A percentile compares a stretch with the other conserved stretches of the same genome.
Evolutionary conservation across 805 yeast species (phyloP).

Genomic region (Saccharomyces mikatae): DNA sequence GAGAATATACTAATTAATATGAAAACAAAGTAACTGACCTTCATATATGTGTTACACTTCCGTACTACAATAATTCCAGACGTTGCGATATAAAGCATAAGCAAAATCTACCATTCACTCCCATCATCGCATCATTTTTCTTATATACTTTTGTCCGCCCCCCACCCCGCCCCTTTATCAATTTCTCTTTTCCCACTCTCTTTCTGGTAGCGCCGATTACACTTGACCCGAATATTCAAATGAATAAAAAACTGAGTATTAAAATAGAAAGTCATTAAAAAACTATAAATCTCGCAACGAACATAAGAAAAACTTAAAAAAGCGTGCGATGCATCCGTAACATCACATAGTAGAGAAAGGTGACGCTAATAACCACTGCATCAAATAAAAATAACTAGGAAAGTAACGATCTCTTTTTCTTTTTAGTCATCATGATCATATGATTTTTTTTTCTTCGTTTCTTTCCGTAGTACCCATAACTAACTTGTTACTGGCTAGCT

Average conservation of each 20-base stretch:
- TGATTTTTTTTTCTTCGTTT: neutral
- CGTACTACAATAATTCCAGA: neutral
- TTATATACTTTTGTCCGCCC: neutral
- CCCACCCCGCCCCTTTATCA: neutral
- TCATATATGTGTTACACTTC: neutral
- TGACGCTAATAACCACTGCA: neutral
- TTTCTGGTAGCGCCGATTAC: neutral
- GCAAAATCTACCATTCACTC: neutral
- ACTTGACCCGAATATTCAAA: neutral
- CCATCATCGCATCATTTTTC: neutral
- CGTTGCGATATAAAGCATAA: neutral
- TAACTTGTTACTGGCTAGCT: neutral
- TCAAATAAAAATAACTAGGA: neutral
- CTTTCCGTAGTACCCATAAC: neutral
- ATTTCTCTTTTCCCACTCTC: neutral
- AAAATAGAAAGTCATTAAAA: neutral
- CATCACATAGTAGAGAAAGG: neutral
- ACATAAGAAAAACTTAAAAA: neutral
- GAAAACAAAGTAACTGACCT: neutral
- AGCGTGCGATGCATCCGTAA: neutral
- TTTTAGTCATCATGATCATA: neutral
- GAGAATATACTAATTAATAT: neutral
- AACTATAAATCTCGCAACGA: neutral
- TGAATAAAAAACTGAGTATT: neutral
- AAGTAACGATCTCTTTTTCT: neutral